Percentiles rank a stretch among this genome's conserved stretches.
Conservation (phyloP, 805 yeast species). For the Saturnispora halmiae region DNA sequence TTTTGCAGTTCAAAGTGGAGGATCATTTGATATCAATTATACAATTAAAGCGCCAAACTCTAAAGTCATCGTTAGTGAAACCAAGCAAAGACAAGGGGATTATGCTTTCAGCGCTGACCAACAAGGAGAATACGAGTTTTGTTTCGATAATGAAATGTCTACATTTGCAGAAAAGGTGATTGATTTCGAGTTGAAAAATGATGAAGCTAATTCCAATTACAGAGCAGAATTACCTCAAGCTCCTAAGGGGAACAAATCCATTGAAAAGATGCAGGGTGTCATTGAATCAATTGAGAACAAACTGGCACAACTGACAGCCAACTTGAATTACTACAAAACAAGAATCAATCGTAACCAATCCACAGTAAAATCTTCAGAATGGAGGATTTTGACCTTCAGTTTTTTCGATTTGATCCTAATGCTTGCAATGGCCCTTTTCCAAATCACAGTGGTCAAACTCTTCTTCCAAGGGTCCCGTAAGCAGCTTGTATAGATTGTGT, state of each 20-base stretch:
- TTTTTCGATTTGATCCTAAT: conserved; percentile 53
- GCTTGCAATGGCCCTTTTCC: conserved; percentile 63
- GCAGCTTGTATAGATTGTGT: conserved; percentile 41
- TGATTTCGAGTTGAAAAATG: conserved; percentile 66
- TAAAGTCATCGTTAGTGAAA: conserved; percentile 41
- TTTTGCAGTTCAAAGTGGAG: conserved; percentile 78
- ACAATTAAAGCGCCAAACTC: conserved; percentile 50
- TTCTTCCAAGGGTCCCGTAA: conserved; percentile 66
- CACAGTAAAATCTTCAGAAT: conserved; percentile 58
- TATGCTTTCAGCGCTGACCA: conserved; percentile 56
- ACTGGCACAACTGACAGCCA: conserved; percentile 45
- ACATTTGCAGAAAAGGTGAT: conserved; percentile 75
- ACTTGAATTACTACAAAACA: conserved; percentile 75
- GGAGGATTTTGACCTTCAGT: conserved; percentile 57
- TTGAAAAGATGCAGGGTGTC: conserved; percentile 45
- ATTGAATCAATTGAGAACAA: conserved; percentile 52
- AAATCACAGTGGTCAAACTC: conserved; percentile 57
- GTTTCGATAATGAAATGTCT: conserved; percentile 75
- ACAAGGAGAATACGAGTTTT: conserved; percentile 78
- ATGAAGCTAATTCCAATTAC: conserved; percentile 32
- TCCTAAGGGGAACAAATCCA: conserved; percentile 46
- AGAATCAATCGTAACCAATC: conserved; percentile 89
- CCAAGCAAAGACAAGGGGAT: conserved; percentile 71
- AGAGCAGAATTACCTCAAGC: conserved; percentile 55
- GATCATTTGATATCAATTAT: conserved; percentile 74